phyloP scores from a whole-genome alignment of 352 stramenopile species.

The Pythium volutum region DNA sequence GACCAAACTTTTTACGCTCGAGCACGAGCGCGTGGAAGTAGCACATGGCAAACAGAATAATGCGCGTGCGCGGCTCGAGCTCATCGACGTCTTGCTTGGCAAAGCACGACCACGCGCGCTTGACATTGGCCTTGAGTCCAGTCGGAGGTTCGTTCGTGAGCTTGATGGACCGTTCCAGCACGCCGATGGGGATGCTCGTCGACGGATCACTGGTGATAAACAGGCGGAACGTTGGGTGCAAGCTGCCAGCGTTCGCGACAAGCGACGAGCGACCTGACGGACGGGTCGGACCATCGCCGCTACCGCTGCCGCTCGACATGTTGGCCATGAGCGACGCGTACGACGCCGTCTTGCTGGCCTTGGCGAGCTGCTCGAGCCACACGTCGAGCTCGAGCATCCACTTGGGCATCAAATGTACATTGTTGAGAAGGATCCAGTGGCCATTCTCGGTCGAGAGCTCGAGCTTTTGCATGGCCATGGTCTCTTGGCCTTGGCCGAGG shows the following conservation, averaged over 20 bases:
- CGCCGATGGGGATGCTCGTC: conserved; percentile 77
- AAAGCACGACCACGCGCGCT: conserved; percentile 82
- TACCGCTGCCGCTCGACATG: conserved; percentile 4
- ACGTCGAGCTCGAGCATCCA: conserved; percentile 93
- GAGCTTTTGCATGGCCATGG: conserved; percentile 88
- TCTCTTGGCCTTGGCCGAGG: conserved; percentile 93
- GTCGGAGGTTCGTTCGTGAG: conserved; percentile 87
- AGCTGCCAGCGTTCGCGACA: conserved; percentile 28
- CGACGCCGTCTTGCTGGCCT: conserved; percentile 52
- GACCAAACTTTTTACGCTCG: conserved; percentile 90
- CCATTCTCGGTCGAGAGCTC: conserved; percentile 87
- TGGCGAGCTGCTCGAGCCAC: conserved; percentile 84
- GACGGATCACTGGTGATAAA: conserved; percentile 91
- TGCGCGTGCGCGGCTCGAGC: conserved; percentile 76
- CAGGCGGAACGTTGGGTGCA: conserved; percentile 81
- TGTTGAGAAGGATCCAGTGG: conserved; percentile 95
- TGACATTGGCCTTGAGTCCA: conserved; percentile 88
- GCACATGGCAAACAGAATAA: conserved; percentile 89
- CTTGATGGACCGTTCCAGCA: conserved; percentile 89
- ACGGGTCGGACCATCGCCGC: background rate
- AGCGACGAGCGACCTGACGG: conserved; percentile 10
- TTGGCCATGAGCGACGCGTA: conserved; percentile 35
- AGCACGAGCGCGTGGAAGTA: conserved; percentile 93
- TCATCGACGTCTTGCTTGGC: conserved; percentile 75
- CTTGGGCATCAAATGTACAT: conserved; percentile 93